A percentile compares a stretch with the other conserved stretches of the same genome.
Evolutionary conservation across 2,329 filamentous ascomycete species (phyloP).

Genomic region (Purpureocillium takamizusanense): DNA sequence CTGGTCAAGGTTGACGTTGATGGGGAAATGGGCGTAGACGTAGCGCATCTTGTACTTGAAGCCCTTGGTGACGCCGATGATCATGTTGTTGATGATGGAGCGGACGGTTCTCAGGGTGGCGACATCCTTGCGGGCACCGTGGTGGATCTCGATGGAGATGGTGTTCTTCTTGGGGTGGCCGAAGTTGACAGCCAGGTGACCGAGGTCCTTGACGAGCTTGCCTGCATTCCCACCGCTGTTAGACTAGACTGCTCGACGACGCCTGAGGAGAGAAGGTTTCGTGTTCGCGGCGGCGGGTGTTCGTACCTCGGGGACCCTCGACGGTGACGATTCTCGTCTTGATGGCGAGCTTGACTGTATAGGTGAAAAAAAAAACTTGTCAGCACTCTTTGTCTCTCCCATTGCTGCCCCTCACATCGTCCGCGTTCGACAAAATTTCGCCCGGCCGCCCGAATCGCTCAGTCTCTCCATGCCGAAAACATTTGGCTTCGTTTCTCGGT

Average conservation of each 20-base stretch:
- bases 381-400: conserved; percentile 12
- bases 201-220: conserved; percentile 95
- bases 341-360: conserved; percentile 90
- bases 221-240: conserved; percentile 37
- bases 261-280: not conserved
- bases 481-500: not conserved
- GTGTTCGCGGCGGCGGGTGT: not conserved
- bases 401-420: no score
- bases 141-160: conserved; percentile 97
- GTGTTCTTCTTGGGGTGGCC: conserved; percentile 73
- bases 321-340: conserved; percentile 95
- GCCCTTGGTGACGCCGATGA: conserved; percentile 96
- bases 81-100: conserved; percentile 97
- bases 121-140: conserved; percentile 95
- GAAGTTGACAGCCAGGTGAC: conserved; percentile 95
- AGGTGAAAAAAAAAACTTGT: conserved; percentile 12
- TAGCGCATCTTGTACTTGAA: conserved; percentile 99
- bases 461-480: not conserved
- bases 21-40: conserved; percentile 99
- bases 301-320: conserved; percentile 84
- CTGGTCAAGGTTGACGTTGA: conserved; percentile 99
- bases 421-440: no score
- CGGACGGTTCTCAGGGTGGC: conserved; percentile 97
- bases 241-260: conserved; percentile 3
- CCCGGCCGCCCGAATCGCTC: not conserved